These are phyloP conservation scores for Cryptococcus hybrid DNA, from an alignment of 1,284 basidiomycete species.

Conservation along the genomic window DNA sequence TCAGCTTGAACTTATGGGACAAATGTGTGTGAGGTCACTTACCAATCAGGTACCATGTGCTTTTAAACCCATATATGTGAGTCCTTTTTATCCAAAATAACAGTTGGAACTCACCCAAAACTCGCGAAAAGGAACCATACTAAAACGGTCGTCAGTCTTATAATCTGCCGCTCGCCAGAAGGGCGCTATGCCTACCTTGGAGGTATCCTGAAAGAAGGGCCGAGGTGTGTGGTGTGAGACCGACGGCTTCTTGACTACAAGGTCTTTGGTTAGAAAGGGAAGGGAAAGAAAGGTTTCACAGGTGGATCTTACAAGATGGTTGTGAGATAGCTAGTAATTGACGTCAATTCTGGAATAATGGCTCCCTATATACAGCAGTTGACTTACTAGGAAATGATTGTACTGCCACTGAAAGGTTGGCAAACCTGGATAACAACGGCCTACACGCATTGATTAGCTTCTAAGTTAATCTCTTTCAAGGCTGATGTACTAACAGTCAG, in stretches of 20 bases:
- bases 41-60: slow-evolving; percentile 17
- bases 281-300: neutral
- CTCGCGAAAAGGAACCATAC: slow-evolving; percentile 14
- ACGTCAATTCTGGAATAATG: too few relatives aligned
- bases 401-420: slow-evolving; percentile 15
- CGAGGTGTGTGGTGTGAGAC: slow-evolving; percentile 11
- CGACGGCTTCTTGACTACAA: slow-evolving; percentile 14
- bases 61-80: neutral
- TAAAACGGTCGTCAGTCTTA: too few relatives aligned
- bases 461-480: neutral
- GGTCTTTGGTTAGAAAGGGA: too few relatives aligned
- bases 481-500: slow-evolving; percentile 10
- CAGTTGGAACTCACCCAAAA: slow-evolving; percentile 2
- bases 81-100: neutral
- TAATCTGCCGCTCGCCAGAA: too few relatives aligned
- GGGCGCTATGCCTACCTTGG: neutral
- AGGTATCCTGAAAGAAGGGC: slow-evolving; percentile 17
- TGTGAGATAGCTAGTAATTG: slow-evolving; percentile 11
- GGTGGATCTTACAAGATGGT: slow-evolving; percentile 13
- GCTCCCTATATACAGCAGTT: too few relatives aligned
- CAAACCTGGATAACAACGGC: slow-evolving; percentile 3
- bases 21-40: neutral
- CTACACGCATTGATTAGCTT: neutral
- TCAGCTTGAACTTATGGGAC: neutral
- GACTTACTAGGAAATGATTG: slow-evolving; percentile 14